Base-by-base conservation (phyloP, 345 rosid genomes). In the Eutrema japonicum region DNA sequence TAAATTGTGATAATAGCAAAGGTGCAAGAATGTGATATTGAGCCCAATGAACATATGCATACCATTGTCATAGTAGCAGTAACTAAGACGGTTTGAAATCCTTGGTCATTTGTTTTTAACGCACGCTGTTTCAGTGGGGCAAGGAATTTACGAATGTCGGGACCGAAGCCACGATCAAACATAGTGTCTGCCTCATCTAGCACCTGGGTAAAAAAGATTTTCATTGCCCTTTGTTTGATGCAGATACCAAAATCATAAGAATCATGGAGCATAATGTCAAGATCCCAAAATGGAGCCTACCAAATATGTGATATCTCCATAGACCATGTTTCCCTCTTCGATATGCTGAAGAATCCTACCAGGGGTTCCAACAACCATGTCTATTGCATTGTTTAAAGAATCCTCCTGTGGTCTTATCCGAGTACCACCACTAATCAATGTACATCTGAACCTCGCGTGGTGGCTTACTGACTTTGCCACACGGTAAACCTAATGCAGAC, bases 141-240 rank as follows among this genome's bases (percentile, higher is more conserved):
- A 40, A 91, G 85, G 79, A 94, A 91, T 73, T 94, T 94, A 33
- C 84, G 89, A 72, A 94, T 94, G 51, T 94, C 98, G 26, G 98
- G 96, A 74, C 97, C 98, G 78, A 94, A 94, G 42, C 97, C 96
- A 75, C 83, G 96, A 80, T 91, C 98, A 71, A 94, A 94, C 98
- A 94, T 94, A 46, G 98, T 91, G 81, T 94, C 98, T 45, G 98
- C 98, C 83, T 94, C 98, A 84, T 94, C 98, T 77, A 91, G 81
- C 59, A 89, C 98, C 97, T 94, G 84, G 42, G 46, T 79, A 78
- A 55, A 22, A 67, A 50, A 64, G 7, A 60, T 42, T 16, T 0
- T 49, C 55, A 59, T 41, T 52, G 5, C 4, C 4, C 35, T 5
- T n/a, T 3, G 8, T 11, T 22, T 45, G 58, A 58, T 30, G 7